Evolutionary conservation across 2,329 filamentous ascomycete genomes (phyloP).

Genomic region (Trichoderma sp.): DNA sequence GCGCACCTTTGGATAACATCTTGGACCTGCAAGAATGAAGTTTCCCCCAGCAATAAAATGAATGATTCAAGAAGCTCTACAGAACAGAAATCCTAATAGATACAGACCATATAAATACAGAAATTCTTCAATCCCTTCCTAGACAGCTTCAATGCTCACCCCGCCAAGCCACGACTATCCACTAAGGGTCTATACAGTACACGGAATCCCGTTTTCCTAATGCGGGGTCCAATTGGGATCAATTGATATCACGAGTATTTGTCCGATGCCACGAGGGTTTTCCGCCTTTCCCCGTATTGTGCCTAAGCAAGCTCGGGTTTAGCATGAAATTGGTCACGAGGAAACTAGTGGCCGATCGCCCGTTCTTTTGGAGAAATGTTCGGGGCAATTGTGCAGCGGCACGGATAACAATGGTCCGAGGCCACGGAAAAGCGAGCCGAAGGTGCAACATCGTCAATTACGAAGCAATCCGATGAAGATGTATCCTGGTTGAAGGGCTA

Average conservation of each 20-base stretch:
- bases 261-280: not conserved
- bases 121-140: not conserved
- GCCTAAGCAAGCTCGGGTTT: not conserved
- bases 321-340: not conserved
- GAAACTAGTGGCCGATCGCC: not conserved
- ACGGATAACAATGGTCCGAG: conserved; percentile 9
- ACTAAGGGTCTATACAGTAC: not conserved
- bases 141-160: not conserved
- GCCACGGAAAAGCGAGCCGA: conserved; percentile 6
- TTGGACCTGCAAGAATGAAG: not conserved
- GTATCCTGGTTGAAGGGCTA: not conserved
- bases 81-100: not conserved
- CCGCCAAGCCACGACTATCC: not conserved
- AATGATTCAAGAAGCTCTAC: not conserved
- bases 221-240: not conserved
- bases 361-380: conserved; percentile 15
- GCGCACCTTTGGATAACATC: conserved; percentile 13
- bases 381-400: not conserved
- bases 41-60: not conserved
- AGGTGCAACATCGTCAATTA: not conserved
- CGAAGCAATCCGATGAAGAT: not conserved
- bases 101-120: conserved; percentile 12
- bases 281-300: not conserved
- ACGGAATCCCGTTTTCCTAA: conserved; percentile 8
- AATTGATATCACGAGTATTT: not conserved